Evolutionary conservation across 305 asterid genomes (phyloP), one percentile per base, ranked within the genome.

Genomic region (Solanum hybrid): DNA sequence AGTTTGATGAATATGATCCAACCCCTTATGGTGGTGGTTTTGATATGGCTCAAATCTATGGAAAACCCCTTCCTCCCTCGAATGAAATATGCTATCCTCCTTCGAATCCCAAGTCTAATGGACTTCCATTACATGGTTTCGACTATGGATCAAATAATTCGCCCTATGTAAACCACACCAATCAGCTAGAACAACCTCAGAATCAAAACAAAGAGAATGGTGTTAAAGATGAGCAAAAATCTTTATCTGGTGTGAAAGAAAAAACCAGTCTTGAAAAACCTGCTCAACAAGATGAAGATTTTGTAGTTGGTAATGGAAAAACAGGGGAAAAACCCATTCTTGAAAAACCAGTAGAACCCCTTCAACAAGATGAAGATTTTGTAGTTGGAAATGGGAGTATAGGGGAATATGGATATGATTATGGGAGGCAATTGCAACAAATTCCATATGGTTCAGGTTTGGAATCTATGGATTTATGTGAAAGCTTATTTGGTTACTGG

Each of bases 1-100:
- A 90, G 37, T 95, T 93, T 88, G 95, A 93, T 14, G 98, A 95
- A n/a, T 95, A 94, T 57, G 97, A 96, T 90, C 93, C 95, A 10
- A 95, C 98, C 17, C 98, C 99, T 34, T 97, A 96, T 33, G 92
- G 68, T 5, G 98, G 98, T 9, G 99, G 99, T 33, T 97, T 94
- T 76, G 95, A 97, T 91, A 92, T 86, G 2, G 31, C 79, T 32
- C 22, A 87, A 78, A 94, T 95, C 70, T 97, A 95, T 72, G 99
- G 99, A 13, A 93, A 94, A 34, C 97, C 99, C 57, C 95, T 96
- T 61, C 97, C 95, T 14, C 97, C 98, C 68, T 96, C 98, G 2
- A 95, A 94, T 65, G 41, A 61, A 81, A 96, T 90, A 45, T 97
- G 99, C 27, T 94, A 93, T 87, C 98, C 98, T 78, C 94, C 91